Conservation (phyloP, 2,329 filamentous ascomycete species). For the Colletotrichum sp. region DNA sequence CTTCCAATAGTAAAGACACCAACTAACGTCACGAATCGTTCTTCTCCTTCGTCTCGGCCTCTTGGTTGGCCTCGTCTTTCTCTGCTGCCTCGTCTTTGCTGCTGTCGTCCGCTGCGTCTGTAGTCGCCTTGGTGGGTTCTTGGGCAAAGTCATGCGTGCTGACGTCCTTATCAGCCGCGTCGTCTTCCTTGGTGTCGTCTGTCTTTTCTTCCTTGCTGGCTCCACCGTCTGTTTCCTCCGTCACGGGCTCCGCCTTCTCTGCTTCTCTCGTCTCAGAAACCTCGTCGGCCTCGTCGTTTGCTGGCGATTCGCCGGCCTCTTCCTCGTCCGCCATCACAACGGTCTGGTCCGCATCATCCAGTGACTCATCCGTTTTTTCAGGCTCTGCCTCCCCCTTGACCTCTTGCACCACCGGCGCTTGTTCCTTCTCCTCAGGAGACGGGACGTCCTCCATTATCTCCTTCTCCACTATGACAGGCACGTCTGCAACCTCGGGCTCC, state of each 20-base stretch:
- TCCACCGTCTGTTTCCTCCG: background rate
- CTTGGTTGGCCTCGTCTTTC: background rate
- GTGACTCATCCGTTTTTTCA: background rate
- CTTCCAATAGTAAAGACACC: background rate
- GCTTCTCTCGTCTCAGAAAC: conserved; percentile 11
- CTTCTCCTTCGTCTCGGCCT: conserved; percentile 2
- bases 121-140: conserved; percentile 25
- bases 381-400: background rate
- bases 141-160: conserved; percentile 27
- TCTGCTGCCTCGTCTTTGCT: conserved; percentile 26
- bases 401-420: conserved; percentile 25
- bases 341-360: background rate
- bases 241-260: background rate
- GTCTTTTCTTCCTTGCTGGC: background rate
- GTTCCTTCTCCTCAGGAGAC: conserved; percentile 21
- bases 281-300: conserved; percentile 5
- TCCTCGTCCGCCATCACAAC: background rate
- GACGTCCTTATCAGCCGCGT: background rate
- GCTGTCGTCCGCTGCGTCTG: conserved; percentile 17
- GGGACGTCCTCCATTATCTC: conserved; percentile 28
- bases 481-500: conserved; percentile 43
- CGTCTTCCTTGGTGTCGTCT: conserved; percentile 7
- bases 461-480: conserved; percentile 46
- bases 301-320: background rate
- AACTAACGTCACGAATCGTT: background rate